These are phyloP conservation scores for Elsinoe arachidis DNA, from an alignment of 2,329 filamentous ascomycete species.

Conservation along the genomic window DNA sequence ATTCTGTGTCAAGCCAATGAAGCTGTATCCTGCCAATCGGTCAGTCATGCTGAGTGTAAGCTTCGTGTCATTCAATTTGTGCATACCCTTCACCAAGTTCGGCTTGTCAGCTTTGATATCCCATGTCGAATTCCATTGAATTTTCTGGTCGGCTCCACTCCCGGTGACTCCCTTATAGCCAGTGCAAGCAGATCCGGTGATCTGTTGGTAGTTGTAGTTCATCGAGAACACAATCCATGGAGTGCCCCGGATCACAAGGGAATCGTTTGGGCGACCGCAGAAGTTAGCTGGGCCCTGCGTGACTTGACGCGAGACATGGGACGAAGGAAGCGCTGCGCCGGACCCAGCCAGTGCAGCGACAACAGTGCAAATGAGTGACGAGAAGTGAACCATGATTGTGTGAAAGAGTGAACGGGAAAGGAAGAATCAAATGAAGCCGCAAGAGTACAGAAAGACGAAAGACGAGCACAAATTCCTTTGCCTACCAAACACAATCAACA, in stretches of 20 bases:
- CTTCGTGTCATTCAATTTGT: slow-evolving; percentile 21
- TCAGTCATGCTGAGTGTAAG: slow-evolving; percentile 14
- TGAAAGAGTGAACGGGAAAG: neutral
- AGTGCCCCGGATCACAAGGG: slow-evolving; percentile 30
- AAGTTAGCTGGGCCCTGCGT: neutral
- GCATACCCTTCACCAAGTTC: neutral
- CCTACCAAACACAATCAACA: no score
- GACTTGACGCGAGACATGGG: neutral
- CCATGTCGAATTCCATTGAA: slow-evolving; percentile 33
- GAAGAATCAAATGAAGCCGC: neutral
- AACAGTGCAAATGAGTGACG: neutral
- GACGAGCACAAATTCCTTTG: neutral
- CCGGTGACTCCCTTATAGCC: slow-evolving; percentile 29
- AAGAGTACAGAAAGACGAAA: neutral
- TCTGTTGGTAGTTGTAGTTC: slow-evolving; percentile 36
- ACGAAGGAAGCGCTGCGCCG: neutral
- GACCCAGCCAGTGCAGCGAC: slow-evolving; percentile 6
- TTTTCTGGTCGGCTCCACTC: slow-evolving; percentile 25
- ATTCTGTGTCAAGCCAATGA: slow-evolving; percentile 37
- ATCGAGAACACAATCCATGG: slow-evolving; percentile 41
- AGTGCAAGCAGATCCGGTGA: slow-evolving; percentile 35
- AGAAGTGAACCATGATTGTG: neutral
- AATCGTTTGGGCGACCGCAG: slow-evolving; percentile 18
- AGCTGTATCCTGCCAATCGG: slow-evolving; percentile 30
- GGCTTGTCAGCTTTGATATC: slow-evolving; percentile 26